Base-by-base conservation (phyloP, 2,329 filamentous ascomycete genomes). In the Fusarium sp. region DNA sequence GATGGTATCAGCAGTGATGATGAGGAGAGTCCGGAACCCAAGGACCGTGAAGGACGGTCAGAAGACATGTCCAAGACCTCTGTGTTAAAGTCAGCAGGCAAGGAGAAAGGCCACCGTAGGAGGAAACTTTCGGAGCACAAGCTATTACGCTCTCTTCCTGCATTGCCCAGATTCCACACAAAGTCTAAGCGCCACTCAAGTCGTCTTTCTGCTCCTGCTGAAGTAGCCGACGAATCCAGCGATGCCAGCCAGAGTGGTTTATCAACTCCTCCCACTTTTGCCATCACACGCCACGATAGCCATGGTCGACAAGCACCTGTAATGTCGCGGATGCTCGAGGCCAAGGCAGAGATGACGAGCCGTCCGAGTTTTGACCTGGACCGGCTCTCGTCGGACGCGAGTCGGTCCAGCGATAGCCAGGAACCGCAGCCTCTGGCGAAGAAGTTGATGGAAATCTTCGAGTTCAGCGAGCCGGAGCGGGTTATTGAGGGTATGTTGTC, bases 1-100 rank as follows among this genome's bases (percentile, higher is more conserved):
- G 93, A 95, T 79, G 93, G 85, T 59, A 87, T 93, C 75, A 95
- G 93, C 45, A 97, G 94, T 77, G 95, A 96, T 77, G 95, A 95
- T 74, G 94, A 96, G 35, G 93, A 94, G 57, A 88, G 84, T n/a
- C 87, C 87, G 20, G 67, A 74, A 48, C 59, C 71, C 31, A 73
- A 72, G 64, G 80, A 71, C 58, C 86, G 85, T 54, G 88, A 91
- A 68, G 85, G 86, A 70, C 87, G 87, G 33, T 67, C 68, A 27
- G 76, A 81, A 43, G 78, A 81, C 68, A 73, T 86, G 31, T 82
- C 86, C 9, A 84, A 85, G 71, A 87, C 86, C 1, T 84, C 83
- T 6, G 79, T 87, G 18, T 79, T 87, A 24, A 76, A 78, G 14
- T 67, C 84, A 5, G 73, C 80, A 5, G 68, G 80, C 52, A 79